These are phyloP conservation scores for Claviceps africana DNA, from an alignment of 2,329 filamentous ascomycete species.

Conservation along the genomic window DNA sequence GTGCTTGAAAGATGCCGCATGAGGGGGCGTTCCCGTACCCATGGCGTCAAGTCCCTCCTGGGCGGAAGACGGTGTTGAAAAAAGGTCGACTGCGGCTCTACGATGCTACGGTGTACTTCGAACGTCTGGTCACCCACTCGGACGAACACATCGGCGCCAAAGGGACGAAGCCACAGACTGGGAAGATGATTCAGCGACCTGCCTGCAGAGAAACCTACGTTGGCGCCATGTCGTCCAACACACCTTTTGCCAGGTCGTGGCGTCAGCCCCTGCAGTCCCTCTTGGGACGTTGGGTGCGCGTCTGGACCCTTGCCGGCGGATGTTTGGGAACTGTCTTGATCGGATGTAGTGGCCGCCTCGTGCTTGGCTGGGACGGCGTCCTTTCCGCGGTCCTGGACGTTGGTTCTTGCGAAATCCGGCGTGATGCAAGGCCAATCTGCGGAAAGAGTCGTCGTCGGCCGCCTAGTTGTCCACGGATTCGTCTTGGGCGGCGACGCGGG, in stretches of 20 bases:
- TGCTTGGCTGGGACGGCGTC: background rate
- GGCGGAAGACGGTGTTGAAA: slow-evolving; percentile 20
- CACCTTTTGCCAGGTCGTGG: slow-evolving; percentile 15
- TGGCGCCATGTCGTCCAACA: background rate
- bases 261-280: slow-evolving; percentile 14
- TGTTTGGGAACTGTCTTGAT: background rate
- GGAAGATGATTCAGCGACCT: background rate
- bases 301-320: background rate
- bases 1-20: no score
- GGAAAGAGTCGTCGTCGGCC: background rate
- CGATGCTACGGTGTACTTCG: slow-evolving; percentile 21
- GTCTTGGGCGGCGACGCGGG: slow-evolving; percentile 20
- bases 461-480: slow-evolving; percentile 17
- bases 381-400: background rate
- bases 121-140: slow-evolving; percentile 12
- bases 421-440: slow-evolving; percentile 2
- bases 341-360: background rate
- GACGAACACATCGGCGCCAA: slow-evolving; percentile 20
- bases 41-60: slow-evolving; percentile 11
- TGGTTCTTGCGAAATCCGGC: background rate
- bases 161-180: slow-evolving; percentile 19
- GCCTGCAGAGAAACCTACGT: background rate
- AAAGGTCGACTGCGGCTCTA: slow-evolving; percentile 19
- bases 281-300: slow-evolving; percentile 7
- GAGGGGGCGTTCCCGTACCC: background rate